Percentiles rank a stretch among this genome's conserved stretches.
Evolutionary conservation across 495 filamentous ascomycete genomes (phyloP).

Genomic region (Apiosordaria backusii): DNA sequence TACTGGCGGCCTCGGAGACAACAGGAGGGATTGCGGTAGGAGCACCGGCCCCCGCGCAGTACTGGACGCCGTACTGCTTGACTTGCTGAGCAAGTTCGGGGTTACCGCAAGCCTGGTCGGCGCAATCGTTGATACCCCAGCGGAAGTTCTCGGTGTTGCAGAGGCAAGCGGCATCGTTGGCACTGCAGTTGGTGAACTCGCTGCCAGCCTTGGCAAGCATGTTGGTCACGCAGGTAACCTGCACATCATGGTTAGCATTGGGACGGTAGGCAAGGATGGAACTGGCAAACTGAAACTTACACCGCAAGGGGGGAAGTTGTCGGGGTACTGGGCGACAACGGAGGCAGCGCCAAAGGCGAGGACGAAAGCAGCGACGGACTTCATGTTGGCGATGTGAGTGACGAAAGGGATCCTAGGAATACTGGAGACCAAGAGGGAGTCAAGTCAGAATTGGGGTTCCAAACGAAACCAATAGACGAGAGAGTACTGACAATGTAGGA

Average conservation of each 20-base stretch:
- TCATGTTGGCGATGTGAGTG: constrained; percentile 36
- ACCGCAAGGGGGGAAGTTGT: constrained; percentile 35
- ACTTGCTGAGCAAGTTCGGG: constrained; percentile 28
- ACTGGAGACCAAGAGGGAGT: not conserved
- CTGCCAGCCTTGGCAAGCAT: constrained; percentile 61
- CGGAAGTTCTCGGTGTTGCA: constrained; percentile 66
- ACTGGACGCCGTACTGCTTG: constrained; percentile 34
- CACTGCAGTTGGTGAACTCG: constrained; percentile 54
- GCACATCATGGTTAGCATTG: constrained; percentile 2
- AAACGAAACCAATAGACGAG: not conserved
- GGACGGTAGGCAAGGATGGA: not conserved
- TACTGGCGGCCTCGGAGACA: constrained; percentile 17
- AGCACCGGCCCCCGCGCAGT: constrained; percentile 29
- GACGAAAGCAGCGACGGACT: constrained; percentile 31
- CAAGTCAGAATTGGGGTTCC: constrained; percentile 3
- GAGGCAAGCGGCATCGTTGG: constrained; percentile 59
- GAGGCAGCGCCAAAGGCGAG: constrained; percentile 30
- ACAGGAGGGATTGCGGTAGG: constrained; percentile 29
- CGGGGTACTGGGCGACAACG: constrained; percentile 32
- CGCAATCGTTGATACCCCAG: constrained; percentile 78
- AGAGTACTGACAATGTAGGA: constrained; percentile 3
- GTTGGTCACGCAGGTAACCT: constrained; percentile 70
- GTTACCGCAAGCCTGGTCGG: constrained; percentile 57
- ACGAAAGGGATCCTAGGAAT: not conserved
- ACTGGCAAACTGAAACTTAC: constrained; percentile 35